Conservation (phyloP, 1,139 yeast genomes). For the Pichia sp. region DNA sequence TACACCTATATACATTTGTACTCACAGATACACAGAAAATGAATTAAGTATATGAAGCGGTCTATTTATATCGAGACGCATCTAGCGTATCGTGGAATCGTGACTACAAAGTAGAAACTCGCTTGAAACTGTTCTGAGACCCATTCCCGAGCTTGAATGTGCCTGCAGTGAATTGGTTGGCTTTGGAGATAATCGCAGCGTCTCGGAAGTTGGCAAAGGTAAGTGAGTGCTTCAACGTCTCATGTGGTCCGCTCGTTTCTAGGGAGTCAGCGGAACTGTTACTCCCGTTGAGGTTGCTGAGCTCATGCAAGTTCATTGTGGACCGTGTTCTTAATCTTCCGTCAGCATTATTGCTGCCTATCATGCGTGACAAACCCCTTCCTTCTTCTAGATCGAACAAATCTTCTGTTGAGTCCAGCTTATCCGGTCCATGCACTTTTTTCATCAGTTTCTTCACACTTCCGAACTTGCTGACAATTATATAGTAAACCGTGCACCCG, state of each 20-base stretch:
- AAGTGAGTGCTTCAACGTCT: conserved; percentile 15
- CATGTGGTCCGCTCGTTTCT: not conserved
- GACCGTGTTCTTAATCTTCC: conserved; percentile 23
- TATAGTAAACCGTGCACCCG: conserved; percentile 5
- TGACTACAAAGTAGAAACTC: conserved; percentile 2
- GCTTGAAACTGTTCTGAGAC: conserved; percentile 14
- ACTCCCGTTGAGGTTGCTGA: not conserved
- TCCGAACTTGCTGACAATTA: conserved; percentile 15
- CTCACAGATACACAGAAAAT: not conserved
- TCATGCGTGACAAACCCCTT: conserved; percentile 14
- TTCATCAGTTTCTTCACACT: conserved; percentile 13
- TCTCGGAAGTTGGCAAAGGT: conserved; percentile 17
- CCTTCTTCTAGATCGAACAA: conserved; percentile 22
- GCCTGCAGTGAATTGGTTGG: conserved; percentile 2
- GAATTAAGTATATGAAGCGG: too few species aligned
- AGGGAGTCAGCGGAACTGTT: not conserved
- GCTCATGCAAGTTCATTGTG: conserved; percentile 21
- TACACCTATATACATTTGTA: not conserved
- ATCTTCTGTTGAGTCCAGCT: conserved; percentile 15
- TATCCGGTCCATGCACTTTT: conserved; percentile 2
- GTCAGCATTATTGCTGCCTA: conserved; percentile 4
- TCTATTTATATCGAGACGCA: too few species aligned
- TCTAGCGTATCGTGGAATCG: too few species aligned
- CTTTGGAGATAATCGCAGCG: conserved; percentile 1
- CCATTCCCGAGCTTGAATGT: conserved; percentile 14